phyloP scores from a whole-genome alignment of 257 asterid genomes.

The Eustoma russellianum region DNA sequence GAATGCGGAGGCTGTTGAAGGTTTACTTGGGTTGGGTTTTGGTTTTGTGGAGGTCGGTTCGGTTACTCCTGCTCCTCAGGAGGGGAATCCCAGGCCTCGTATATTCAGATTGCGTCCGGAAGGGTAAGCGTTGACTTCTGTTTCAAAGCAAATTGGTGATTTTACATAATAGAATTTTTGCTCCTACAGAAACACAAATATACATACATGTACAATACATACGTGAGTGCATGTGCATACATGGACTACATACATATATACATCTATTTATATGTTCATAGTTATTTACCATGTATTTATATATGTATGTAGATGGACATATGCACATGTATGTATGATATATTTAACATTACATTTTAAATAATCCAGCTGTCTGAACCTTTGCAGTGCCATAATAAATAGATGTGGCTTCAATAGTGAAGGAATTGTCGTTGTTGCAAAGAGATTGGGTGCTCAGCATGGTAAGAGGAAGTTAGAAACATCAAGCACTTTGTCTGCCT shows the following conservation, averaged over 20 bases:
- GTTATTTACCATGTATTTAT: background rate
- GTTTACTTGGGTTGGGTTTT: constrained; percentile 88
- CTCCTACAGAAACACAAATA: background rate
- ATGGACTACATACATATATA: too few species aligned
- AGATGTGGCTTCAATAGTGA: constrained; percentile 98
- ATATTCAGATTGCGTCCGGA: constrained; percentile 71
- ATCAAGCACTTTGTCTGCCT: constrained; percentile 53
- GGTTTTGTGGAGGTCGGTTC: constrained; percentile 99
- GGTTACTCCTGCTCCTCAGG: constrained; percentile 95
- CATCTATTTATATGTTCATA: too few species aligned
- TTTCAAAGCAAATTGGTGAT: background rate
- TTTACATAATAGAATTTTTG: background rate
- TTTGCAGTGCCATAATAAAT: constrained; percentile 82
- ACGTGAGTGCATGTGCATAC: background rate
- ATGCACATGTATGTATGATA: too few species aligned
- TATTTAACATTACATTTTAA: too few species aligned
- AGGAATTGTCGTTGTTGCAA: constrained; percentile 96
- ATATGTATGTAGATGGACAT: background rate
- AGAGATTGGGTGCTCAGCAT: constrained; percentile 90
- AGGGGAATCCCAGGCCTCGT: constrained; percentile 98
- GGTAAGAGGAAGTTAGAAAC: constrained; percentile 95
- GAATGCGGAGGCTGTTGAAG: constrained; percentile 97
- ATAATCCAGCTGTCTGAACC: constrained; percentile 8
- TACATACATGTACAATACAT: background rate
- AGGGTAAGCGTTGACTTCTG: constrained; percentile 41